Evolutionary conservation across 805 yeast genomes (phyloP), one percentile per base, ranked within the genome.

Genomic region (Candida suzukii): DNA sequence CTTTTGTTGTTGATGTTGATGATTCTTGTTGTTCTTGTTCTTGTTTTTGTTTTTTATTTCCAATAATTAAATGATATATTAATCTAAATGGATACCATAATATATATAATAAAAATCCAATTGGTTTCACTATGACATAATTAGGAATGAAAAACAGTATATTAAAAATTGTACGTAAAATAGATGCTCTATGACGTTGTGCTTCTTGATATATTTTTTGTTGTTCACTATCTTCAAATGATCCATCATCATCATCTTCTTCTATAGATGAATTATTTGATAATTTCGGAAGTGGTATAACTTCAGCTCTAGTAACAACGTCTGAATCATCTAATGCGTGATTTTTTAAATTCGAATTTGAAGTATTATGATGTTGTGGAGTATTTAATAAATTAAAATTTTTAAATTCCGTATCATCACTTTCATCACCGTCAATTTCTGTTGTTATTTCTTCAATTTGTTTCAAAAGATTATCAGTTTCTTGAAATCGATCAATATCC

Each of bases 41-140:
- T 17, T 14, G 19, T 6, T 17, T 38, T 35, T 11, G 22, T 17
- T n/a, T 43, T 35, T 16, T 26, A 25, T 18, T 16, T 5, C 28
- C 18, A 13, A 39, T 39, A 4, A 44, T 1, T 2, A 44, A 9
- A 4, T 17, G 12, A 28, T 46, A 54, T 24, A 76, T 52, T 16
- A 74, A 51, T 42, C 68, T 64, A 45, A 80, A 59, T 0, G 90
- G 90, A 51, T 71, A 76, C 2, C 80, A 68, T 6, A 75, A 42
- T n/a, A 80, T 45, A 39, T 63, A 67, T 74, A 84, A 70, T 2
- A 71, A 34, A 37, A 71, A 64, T 4, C 61, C 45, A 14, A 76
- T 42, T 2, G 90, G 88, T 42, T 69, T 70, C n/a, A 74, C 46
- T 4, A 81, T 46, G 7, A 80, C 39, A 32, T 69, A 49, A 45